Base-by-base conservation (phyloP, 495 filamentous ascomycete species). In the Hypomontagnella submonticulosa region DNA sequence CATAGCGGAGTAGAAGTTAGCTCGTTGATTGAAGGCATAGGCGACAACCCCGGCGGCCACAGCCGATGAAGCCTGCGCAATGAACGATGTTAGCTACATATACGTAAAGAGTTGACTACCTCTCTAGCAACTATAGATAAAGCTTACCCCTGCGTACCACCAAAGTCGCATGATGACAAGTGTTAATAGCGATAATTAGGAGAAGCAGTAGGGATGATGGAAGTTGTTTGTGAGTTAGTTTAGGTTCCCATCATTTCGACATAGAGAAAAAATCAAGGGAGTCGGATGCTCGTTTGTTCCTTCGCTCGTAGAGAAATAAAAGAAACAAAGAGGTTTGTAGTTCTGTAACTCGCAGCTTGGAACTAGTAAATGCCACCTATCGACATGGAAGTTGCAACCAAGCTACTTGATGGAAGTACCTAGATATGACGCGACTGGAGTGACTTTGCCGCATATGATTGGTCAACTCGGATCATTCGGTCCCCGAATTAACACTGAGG, bases 1-100 rank as follows among this genome's bases (percentile, higher is more conserved):
- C 75, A 91, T 93, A 51, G 94, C 93, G 12, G 94, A 90, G 76
- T 99, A 99, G 85, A 98, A 98, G 73, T 99, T 99, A 53, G 95
- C 85, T 65, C 95, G 86, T 77, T 98, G 90, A 73, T 95, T 91
- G 76, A 97, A 92, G 42, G 95, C 96, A 70, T 92, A 92, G 47
- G 96, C 77, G 57, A 98, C 81, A 37, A 95, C 92, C 66, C 87
- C 88, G 38, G 86, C 88, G 70, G 93, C 93, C 72, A 94, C 85
- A 77, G 86, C 86, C 72, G 88, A 84, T 34, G 91, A 95, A 74
- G 83, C 83, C 91, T 92, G 52, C 34, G 19, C 27, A 57, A n/a
- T 40, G 19, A 38, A 38, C 33, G 38, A 36, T n/a, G 44, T 72
- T 63, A 71, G 68, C 59, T 44, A 41, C 1, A 37, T 53, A 48